Evolutionary conservation across 345 rosid genomes (phyloP), one percentile per base, ranked within the genome.

Genomic region (Citrus australasica): DNA sequence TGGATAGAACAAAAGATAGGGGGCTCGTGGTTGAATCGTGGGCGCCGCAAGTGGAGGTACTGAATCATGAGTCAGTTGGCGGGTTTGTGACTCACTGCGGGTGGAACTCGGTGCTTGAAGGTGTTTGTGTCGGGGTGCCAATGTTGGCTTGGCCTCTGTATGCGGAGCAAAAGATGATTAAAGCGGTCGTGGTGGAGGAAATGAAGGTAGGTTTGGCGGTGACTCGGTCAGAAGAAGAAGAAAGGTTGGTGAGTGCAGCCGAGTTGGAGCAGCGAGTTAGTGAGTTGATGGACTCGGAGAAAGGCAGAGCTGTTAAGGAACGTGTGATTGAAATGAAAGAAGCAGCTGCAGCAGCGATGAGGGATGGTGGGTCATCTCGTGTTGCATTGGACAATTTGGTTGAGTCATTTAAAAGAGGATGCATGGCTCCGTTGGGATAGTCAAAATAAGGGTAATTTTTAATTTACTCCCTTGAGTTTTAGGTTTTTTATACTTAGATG

Each of bases 241-340:
- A 72, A 3, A 83, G 82, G 40, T 58, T 71, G 1, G 88, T 85
- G 67, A 67, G 27, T 3, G 82, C 86, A 4, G 63, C 1, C 1
- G 93, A 88, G 82, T 85, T 92, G 40, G 95, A 88, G 85, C 75
- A 80, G 80, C 81, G 83, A 74, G 86, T 92, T 3, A 88, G 61
- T 2, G 90, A 89, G 77, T 69, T 90, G 76, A 87, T 91, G 92
- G 80, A 84, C 21, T 80, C 81, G 4, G 79, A 80, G 42, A 80
- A 77, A 16, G 87, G 93, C 0, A 35, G 62, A 9, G 28, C 64
- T 28, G 73, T 85, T 2, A 72, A 86, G 62, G 83, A 86, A 58
- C 73, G 67, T 69, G 69, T 65, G 17, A 27, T 64, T 17, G 80
- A 67, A 0, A 81, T 90, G 90, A 86, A 85, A 81, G 74, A 79